phyloP scores from a whole-genome alignment of 495 filamentous ascomycete genomes.

The Lindgomyces ingoldianus region DNA sequence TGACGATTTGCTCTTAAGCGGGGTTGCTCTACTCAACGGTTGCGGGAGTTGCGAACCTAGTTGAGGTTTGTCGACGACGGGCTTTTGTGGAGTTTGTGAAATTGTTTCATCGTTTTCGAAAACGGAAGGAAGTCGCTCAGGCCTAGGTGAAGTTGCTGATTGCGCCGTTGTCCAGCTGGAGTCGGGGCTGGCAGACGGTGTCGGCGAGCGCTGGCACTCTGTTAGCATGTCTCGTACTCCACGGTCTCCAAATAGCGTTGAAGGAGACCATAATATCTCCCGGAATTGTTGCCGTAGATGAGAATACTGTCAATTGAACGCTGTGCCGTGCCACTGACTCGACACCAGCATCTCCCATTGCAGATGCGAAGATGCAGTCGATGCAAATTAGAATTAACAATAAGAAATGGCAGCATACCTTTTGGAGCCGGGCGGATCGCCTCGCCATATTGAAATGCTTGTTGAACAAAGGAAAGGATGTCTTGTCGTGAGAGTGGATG shows the following conservation, averaged over 20 bases:
- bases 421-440: conserved; percentile 2
- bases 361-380: background rate
- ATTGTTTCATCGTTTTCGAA: conserved; percentile 10
- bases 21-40: background rate
- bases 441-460: background rate
- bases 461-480: background rate
- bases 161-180: conserved; percentile 26
- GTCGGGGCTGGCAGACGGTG: conserved; percentile 5
- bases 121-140: conserved; percentile 23
- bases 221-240: background rate
- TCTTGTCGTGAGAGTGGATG: background rate
- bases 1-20: conserved; percentile 14
- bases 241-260: too few species aligned
- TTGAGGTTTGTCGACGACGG: background rate
- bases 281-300: too few species aligned
- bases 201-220: conserved; percentile 22
- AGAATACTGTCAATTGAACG: background rate
- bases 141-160: conserved; percentile 1
- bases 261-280: too few species aligned
- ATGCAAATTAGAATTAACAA: background rate
- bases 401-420: background rate
- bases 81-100: conserved; percentile 10
- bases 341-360: background rate
- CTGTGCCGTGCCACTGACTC: background rate
- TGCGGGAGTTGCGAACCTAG: conserved; percentile 26